Base-by-base conservation (phyloP, 768 basidiomycete species). In the Nidularia pulvinata region DNA sequence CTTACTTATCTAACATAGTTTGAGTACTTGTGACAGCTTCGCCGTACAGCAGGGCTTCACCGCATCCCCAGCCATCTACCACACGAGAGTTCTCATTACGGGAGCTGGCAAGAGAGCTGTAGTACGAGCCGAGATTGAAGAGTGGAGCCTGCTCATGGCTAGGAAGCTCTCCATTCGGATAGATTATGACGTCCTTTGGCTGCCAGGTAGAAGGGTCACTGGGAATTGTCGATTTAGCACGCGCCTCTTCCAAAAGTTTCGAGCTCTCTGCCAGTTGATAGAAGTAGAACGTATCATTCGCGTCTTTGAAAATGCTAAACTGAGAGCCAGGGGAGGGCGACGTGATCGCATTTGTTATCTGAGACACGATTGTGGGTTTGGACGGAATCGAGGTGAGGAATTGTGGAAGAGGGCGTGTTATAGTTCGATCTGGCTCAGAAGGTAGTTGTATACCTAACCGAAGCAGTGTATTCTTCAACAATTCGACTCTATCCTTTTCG, bases 21-120 rank as follows among this genome's bases (percentile, higher is more conserved):
- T 98, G 97, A 0, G 96, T 98, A 59, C 92, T 95, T 1, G 93
- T 93, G 9, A 99, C 89, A 0, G 85, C 85, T 67, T 97, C 93
- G 33, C 90, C 88, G 58, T 98, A 98, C 7, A 95, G 59, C 32
- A 98, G 64, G 36, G 83, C 79, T 55, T 95, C 93, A 0, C 95
- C 95, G 4, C 90, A 66, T 2, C 82, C 80, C 79, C 84, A 84
- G 3, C 61, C 66, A 39, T 66, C 59, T 11, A 67, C 62, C 34
- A 59, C 55, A 16, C 69, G 60, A 54, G 73, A 61, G 47, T 66
- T 59, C 19, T 19, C 19, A 19, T 19, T 19, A 19, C 19, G 19
- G 19, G 19, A 19, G 19, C 19, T 19, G 13, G 71, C 62, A 9
- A 95, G 69, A 14, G 78, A 74, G 1, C 66, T 56, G 63, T 86